Evolutionary conservation across 495 filamentous ascomycete genomes (phyloP).

Genomic region (Penicillium coffeae): DNA sequence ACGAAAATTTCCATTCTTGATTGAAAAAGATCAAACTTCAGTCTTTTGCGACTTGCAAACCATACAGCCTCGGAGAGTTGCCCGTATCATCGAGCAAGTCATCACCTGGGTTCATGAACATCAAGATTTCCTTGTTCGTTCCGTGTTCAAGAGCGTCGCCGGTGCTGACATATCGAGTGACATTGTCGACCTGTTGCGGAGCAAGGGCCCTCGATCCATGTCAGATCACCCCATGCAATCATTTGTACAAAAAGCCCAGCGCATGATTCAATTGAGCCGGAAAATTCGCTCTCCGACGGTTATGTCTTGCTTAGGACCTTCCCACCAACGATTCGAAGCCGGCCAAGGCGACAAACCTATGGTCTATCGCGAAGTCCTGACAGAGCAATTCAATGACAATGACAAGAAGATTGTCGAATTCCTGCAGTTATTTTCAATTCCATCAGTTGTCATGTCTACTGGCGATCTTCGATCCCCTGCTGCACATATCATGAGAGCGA

Average conservation of each 20-base stretch:
- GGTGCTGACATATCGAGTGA: not conserved
- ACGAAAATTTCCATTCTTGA: constrained; percentile 29
- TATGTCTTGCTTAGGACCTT: constrained; percentile 51
- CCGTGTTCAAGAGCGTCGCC: constrained; percentile 16
- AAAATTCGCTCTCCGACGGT: constrained; percentile 55
- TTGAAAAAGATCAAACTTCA: constrained; percentile 49
- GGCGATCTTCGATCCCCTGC: constrained; percentile 57
- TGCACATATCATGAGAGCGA: constrained; percentile 67
- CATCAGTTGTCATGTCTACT: constrained; percentile 48
- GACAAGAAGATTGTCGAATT: constrained; percentile 65
- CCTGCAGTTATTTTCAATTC: constrained; percentile 56
- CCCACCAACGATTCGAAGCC: constrained; percentile 35
- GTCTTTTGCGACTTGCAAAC: constrained; percentile 37
- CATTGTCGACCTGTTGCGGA: not conserved
- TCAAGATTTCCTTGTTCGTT: constrained; percentile 41
- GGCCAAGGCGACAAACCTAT: constrained; percentile 27
- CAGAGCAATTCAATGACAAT: constrained; percentile 29
- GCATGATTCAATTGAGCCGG: constrained; percentile 64
- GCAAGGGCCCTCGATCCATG: not conserved
- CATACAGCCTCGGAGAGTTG: constrained; percentile 48
- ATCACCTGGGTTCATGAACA: constrained; percentile 56
- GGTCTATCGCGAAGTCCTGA: constrained; percentile 40
- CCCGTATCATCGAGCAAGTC: constrained; percentile 44
- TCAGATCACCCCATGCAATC: constrained; percentile 39
- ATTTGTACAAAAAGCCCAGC: constrained; percentile 64